phyloP scores from a whole-genome alignment of 1,139 yeast genomes.

The Arxiozyma telluris region DNA sequence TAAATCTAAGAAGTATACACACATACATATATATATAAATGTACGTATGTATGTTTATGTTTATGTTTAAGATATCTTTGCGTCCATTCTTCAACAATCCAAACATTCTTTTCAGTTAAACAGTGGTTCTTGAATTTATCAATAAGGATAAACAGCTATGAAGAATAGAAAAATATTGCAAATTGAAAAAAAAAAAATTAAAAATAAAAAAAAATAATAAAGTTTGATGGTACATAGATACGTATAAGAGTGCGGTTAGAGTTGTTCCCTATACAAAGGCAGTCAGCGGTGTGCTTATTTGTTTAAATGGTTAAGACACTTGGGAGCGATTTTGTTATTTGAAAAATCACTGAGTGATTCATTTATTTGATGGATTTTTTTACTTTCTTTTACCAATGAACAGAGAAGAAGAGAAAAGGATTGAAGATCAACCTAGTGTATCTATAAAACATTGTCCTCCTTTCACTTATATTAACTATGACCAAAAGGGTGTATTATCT shows the following conservation, averaged over 20 bases:
- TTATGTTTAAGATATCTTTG: neutral
- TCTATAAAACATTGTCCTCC: constrained; percentile 7
- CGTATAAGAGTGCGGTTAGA: too few species aligned
- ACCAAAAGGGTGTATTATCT: constrained; percentile 45
- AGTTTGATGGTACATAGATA: too few species aligned
- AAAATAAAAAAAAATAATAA: too few species aligned
- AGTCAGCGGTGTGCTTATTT: neutral
- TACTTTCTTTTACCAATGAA: neutral
- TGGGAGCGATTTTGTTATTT: too few species aligned
- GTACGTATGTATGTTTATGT: neutral
- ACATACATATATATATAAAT: too few species aligned
- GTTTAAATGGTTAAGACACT: neutral
- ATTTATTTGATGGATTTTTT: neutral
- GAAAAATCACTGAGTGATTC: neutral
- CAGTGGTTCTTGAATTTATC: neutral
- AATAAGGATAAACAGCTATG: too few species aligned
- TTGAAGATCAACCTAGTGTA: neutral
- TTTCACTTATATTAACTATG: constrained; percentile 40
- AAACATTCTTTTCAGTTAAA: neutral
- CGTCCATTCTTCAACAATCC: neutral
- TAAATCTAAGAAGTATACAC: neutral
- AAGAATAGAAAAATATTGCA: neutral
- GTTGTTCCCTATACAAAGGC: neutral
- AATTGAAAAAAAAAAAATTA: too few species aligned
- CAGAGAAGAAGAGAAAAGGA: neutral